Evolutionary conservation across 139 green algal species (phyloP), one percentile per base, ranked within the genome.

Genomic region (Chlamydomonas schloesseri): DNA sequence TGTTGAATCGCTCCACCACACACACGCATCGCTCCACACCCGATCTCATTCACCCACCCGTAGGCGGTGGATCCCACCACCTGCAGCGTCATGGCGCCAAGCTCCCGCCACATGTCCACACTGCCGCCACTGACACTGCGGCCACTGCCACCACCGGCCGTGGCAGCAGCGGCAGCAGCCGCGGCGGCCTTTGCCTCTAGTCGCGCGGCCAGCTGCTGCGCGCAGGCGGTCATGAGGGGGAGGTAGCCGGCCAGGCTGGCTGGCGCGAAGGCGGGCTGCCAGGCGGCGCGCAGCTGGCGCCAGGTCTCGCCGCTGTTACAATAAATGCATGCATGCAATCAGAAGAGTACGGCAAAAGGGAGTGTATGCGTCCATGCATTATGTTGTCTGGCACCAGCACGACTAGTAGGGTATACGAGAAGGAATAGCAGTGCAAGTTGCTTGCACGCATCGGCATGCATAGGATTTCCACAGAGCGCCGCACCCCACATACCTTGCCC

Each of bases 31-130:
- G 18, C 24, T 8, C 24, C 60, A 11, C 60, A 8, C 55, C 20
- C 55, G 17, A 2, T 24, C 3, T 11, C 55, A 21, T 11, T 18
- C 18, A 11, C 55, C 31, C 60, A 67, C 60, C 60, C 60, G 60
- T 67, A 67, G 2, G 60, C 60, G 24, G 60, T 67, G 24, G 60
- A 67, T 2, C 60, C 60, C 60, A 67, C 60, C 60, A 67, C 89
- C 21, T 90, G 72, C 83, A 95, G 73, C 47, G 92, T 94, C 88
- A 95, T 92, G 47, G 53, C 50, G 60, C 90, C 91, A 34, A 94
- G 81, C 75, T 85, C 65, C n/a, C 83, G 31, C 72, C 81, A 91
- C 0, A 95, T 89, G 64, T 95, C 86, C 23, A 95, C 86, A 4
- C 50, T 23, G 8, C 55, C 55, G 55, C 8, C 8, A 50, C 42